A percentile compares a stretch with the other conserved stretches of the same genome.
These are phyloP conservation scores for Pholiota microspora DNA, from an alignment of 768 basidiomycete genomes.

Conservation along the genomic window DNA sequence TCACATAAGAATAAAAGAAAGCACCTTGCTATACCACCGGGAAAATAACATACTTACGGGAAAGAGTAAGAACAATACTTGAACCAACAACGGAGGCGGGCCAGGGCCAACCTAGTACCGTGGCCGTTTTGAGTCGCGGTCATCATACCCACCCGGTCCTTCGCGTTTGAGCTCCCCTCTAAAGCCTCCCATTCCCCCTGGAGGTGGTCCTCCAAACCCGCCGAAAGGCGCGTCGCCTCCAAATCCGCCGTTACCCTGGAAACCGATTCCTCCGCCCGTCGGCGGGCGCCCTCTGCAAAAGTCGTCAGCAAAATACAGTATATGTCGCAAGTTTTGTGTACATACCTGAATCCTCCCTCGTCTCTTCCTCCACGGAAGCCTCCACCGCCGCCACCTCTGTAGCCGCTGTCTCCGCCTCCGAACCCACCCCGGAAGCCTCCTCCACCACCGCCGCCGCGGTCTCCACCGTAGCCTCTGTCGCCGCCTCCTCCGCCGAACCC, in stretches of 20 bases:
- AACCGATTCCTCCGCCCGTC: conserved; percentile 67
- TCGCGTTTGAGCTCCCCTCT: conserved; percentile 78
- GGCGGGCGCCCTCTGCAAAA: conserved; percentile 43
- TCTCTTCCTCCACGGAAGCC: conserved; percentile 39
- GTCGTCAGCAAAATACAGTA: too few relatives aligned
- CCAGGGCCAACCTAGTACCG: conserved; percentile 60
- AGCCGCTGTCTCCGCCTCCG: conserved; percentile 42
- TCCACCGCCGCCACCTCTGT: conserved; percentile 29
- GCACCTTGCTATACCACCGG: conserved; percentile 11
- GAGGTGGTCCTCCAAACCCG: conserved; percentile 30
- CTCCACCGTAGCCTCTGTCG: conserved; percentile 27
- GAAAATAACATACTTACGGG: conserved; percentile 23
- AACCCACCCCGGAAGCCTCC: conserved; percentile 42
- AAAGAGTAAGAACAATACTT: conserved; percentile 21
- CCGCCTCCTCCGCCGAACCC: conserved; percentile 38
- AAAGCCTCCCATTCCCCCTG: conserved; percentile 51
- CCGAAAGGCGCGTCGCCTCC: conserved; percentile 47
- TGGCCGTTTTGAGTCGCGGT: conserved; percentile 79
- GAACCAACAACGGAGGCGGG: conserved; percentile 19
- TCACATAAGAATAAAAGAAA: conserved; percentile 1
- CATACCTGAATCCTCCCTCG: conserved; percentile 54
- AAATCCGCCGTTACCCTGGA: conserved; percentile 59
- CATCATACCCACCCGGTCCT: conserved; percentile 75
- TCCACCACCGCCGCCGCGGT: conserved; percentile 23
- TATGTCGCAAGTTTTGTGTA: not conserved